Percentiles rank a stretch among this genome's conserved stretches.
Conservation (phyloP, 257 asterid species). For the Coffea canephora region DNA sequence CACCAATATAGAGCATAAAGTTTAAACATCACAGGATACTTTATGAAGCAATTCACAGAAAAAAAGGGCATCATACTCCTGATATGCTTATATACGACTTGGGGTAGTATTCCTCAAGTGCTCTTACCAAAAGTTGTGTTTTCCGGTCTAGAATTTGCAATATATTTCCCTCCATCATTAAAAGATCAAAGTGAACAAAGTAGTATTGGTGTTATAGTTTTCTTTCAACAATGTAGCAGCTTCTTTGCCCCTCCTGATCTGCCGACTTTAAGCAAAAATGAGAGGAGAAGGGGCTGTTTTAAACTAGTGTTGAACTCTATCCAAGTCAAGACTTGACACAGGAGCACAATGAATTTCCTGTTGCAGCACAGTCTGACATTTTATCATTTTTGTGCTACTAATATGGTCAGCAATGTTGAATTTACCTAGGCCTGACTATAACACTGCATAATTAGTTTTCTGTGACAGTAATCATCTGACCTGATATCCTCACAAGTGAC, state of each 20-base stretch:
- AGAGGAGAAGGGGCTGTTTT: no score
- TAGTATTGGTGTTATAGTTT: not conserved
- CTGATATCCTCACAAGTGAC: conserved; percentile 68
- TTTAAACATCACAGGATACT: not conserved
- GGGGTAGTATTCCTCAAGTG: not conserved
- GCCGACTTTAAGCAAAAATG: not conserved
- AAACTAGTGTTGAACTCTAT: not conserved
- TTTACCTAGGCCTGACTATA: not conserved
- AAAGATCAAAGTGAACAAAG: not conserved
- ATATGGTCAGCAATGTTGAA: not conserved
- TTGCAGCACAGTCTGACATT: not conserved
- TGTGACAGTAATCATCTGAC: conserved; percentile 43
- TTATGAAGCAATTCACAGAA: not conserved
- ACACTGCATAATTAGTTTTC: conserved; percentile 4
- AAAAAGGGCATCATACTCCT: not conserved
- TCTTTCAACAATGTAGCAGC: not conserved
- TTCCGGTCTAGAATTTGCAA: not conserved
- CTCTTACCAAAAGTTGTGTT: not conserved
- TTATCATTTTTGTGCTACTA: not conserved
- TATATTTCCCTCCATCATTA: not conserved
- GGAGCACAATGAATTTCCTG: not conserved
- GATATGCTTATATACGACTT: not conserved
- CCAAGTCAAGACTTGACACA: not conserved
- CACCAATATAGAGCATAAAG: not conserved
- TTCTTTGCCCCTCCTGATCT: not conserved